Conservation (phyloP, 176 grass and related monocot species). For the Ensete ventricosum region DNA sequence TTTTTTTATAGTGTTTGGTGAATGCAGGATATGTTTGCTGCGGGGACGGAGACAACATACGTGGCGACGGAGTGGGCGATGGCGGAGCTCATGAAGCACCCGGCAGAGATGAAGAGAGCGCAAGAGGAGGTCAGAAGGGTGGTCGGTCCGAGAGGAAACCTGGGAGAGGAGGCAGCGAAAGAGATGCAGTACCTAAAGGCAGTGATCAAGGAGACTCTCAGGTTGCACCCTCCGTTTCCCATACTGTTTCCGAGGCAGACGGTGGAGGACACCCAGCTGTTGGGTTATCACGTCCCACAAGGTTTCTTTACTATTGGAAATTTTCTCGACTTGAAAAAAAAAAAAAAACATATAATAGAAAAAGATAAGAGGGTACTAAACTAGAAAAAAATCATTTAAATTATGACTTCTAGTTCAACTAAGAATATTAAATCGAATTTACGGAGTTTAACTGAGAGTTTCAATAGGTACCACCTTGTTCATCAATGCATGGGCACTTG, state of each 20-base stretch:
- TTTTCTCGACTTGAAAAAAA: too few species aligned
- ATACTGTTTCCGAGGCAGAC: not conserved
- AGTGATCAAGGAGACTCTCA: not conserved
- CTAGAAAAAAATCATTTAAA: too few species aligned
- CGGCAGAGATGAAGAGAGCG: not conserved
- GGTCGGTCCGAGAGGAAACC: not conserved
- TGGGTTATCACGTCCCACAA: too few species aligned
- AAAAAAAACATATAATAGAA: too few species aligned
- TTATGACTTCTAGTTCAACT: too few species aligned
- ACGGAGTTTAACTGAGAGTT: not conserved
- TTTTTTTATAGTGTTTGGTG: too few species aligned
- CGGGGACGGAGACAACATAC: not conserved
- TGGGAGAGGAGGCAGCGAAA: not conserved
- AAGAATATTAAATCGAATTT: too few species aligned
- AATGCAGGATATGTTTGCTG: slow-evolving; percentile 7
- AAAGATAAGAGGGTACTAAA: too few species aligned
- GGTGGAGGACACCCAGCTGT: not conserved
- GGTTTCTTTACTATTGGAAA: too few species aligned
- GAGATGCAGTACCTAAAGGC: not conserved
- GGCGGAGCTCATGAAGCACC: slow-evolving; percentile 4
- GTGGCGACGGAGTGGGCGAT: not conserved
- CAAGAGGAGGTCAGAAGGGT: not conserved
- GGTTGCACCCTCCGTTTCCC: not conserved
- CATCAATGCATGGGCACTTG: not conserved
- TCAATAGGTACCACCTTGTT: not conserved